Base-by-base conservation (phyloP, 2,329 filamentous ascomycete genomes). In the Fusarium pseudograminearum region DNA sequence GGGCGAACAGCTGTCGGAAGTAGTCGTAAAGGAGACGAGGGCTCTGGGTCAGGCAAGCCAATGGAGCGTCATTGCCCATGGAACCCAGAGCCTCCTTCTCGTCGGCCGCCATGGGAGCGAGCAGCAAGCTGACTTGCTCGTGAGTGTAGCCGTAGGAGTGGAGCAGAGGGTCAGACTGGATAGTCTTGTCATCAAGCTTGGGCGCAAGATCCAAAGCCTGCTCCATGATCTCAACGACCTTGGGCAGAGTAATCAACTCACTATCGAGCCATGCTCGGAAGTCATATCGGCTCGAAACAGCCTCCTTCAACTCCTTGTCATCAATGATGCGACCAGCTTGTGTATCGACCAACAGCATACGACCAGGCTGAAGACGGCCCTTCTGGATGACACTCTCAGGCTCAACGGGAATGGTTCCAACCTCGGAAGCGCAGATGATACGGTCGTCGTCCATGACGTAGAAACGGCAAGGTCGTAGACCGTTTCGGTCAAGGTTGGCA, bases 71-170 rank as follows among this genome's bases (percentile, higher is more conserved):
- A 78, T 98, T 98, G 75, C 95, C 95, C 95, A 98, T 98, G 63
- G 95, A 98, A 41, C 95, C 95, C 56, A 98, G 87, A 44, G 95
- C 95, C 81, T 98, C 95, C 83, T 98, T 98, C 65, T 97, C 97
- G 76, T 98, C 95, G 26, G 94, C 94, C 61, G 94, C 95, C 95
- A 98, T 98, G 12, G 95, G 95, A 20, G 92, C 95, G 54, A 98
- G 89, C 38, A 98, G 86, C 78, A 98, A 83, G 80, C 91, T 95
- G 79, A 98, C 92, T 81, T 98, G 95, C 84, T 98, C 95, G 67
- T 97, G 91, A 9, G 95, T 97, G 81, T 98, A 98, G 22, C 94
- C 95, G 74, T 96, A 98, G 10, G 94, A 92, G 74, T 91, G 90
- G 45, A 98, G 84, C 48, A 94, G 84, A 46, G 93, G 90, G 70